Evolutionary conservation across 176 grass and related monocot genomes (phyloP), one percentile per base, ranked within the genome.

Genomic region (Alopecurus myosuroides): DNA sequence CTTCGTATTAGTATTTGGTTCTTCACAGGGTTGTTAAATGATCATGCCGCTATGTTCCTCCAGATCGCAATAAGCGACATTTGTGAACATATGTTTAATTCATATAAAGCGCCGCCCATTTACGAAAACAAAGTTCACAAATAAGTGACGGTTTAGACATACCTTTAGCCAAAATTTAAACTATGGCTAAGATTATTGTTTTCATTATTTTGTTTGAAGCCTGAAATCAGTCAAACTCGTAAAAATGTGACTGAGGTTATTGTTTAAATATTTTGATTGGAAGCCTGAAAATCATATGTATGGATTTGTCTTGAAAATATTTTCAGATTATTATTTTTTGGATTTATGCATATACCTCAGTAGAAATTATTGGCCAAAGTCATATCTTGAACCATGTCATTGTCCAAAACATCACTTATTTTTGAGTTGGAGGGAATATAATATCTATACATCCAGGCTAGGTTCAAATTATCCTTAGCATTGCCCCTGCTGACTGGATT

Each of bases 401-500:
- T 63, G 28, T 15, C 53, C n/a, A 25, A 11, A 29, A 29, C 12
- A 62, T 62, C 58, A 62, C 11, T 62, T 31, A 31, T 63, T 63
- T 63, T 26, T 63, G 60, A 58, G 13, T 58, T 58, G 55, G 25
- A 61, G 57, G 57, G 57, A 23, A 61, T 29, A 49, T 58, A n/a
- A 49, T 74, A 74, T 88, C 66, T 58, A 50, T 51, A 76, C 19
- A 69, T 86, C 70, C 55, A 58, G 74, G 79, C 18, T 50, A 79
- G 52, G 39, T 77, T 62, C 25, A 34, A 9, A 25, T 31, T 78
- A 74, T 80, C 60, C 60, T 81, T 87, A 29, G 22, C 61, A 29
- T 77, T 56, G 37, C 14, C 83, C 61, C 29, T 77, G 36, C 76
- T 86, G 46, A 84, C 75, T 77, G 67, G 46, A 83, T 83, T 86